phyloP scores from a whole-genome alignment of 148 eudicot species.

The Camellia sinensis region DNA sequence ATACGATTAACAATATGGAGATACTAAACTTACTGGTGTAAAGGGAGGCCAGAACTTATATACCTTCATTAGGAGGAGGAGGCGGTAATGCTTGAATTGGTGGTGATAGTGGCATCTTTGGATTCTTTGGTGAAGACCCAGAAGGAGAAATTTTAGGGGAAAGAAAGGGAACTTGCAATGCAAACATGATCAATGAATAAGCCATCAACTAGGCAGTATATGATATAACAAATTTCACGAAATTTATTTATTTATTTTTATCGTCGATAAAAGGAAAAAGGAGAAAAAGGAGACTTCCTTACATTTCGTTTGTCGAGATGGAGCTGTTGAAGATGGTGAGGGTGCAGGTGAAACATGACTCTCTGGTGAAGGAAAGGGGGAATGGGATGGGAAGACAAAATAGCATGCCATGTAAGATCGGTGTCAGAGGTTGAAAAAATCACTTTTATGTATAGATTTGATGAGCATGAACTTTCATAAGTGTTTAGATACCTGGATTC shows the following conservation, averaged over 20 bases:
- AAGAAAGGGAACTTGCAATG: constrained; percentile 50
- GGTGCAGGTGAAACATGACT: constrained; percentile 27
- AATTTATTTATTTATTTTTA: neutral
- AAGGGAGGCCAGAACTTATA: constrained; percentile 8
- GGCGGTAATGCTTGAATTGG: constrained; percentile 71
- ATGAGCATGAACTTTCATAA: neutral
- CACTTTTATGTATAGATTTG: neutral
- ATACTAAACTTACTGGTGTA: neutral
- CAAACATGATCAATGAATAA: constrained; percentile 21
- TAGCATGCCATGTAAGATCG: constrained; percentile 10
- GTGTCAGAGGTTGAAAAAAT: neutral
- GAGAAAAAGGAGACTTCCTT: constrained; percentile 13
- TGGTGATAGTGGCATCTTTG: constrained; percentile 39
- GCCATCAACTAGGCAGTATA: constrained; percentile 9
- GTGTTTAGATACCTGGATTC: constrained; percentile 18
- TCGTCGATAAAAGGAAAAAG: neutral
- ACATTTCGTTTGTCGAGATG: constrained; percentile 25
- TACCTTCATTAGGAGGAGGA: constrained; percentile 88
- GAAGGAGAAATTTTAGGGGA: constrained; percentile 62
- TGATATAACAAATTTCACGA: neutral
- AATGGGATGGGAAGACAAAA: constrained; percentile 3
- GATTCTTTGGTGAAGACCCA: constrained; percentile 45
- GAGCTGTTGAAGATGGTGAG: constrained; percentile 19
- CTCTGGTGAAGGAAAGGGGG: constrained; percentile 22
- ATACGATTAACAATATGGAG: neutral